Evolutionary conservation across 1,139 yeast species (phyloP).

Genomic region (Hemisphaericaspora lyxosophila): DNA sequence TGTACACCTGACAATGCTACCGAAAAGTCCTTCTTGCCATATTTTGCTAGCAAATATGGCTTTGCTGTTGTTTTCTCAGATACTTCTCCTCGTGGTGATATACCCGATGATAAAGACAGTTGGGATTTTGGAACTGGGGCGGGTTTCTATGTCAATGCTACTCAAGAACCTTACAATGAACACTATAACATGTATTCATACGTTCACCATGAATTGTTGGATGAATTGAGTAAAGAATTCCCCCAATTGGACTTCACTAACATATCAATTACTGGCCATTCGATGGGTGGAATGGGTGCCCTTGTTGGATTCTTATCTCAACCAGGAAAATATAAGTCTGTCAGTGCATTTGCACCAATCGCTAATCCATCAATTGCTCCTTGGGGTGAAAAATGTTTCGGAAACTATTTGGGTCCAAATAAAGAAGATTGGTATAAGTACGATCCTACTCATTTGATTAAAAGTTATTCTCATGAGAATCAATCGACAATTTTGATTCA

Average conservation of each 20-base stretch:
- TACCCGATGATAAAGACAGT: conserved; percentile 76
- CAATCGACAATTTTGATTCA: conserved; percentile 73
- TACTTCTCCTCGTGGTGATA: conserved; percentile 94
- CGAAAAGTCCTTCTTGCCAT: conserved; percentile 90
- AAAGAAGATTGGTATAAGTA: conserved; percentile 63
- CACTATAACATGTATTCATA: conserved; percentile 88
- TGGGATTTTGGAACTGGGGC: conserved; percentile 97
- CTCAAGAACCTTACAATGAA: conserved; percentile 64
- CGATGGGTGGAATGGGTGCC: conserved; percentile 99
- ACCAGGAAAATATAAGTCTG: conserved; percentile 75
- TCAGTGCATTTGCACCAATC: conserved; percentile 91
- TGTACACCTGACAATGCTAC: conserved; percentile 92
- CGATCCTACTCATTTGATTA: conserved; percentile 78
- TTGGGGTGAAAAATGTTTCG: conserved; percentile 85
- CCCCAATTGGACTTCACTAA: conserved; percentile 55
- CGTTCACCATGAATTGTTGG: conserved; percentile 71
- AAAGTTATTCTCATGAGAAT: conserved; percentile 48
- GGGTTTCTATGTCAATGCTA: conserved; percentile 89
- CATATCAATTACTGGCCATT: conserved; percentile 84
- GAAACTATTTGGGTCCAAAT: conserved; percentile 70
- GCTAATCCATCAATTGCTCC: conserved; percentile 71
- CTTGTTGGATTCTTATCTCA: conserved; percentile 71
- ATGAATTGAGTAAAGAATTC: conserved; percentile 45
- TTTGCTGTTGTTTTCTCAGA: conserved; percentile 92
- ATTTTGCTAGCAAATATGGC: conserved; percentile 77